Conservation (phyloP, 2,329 filamentous ascomycete genomes). For the Rutstroemia sp. region DNA sequence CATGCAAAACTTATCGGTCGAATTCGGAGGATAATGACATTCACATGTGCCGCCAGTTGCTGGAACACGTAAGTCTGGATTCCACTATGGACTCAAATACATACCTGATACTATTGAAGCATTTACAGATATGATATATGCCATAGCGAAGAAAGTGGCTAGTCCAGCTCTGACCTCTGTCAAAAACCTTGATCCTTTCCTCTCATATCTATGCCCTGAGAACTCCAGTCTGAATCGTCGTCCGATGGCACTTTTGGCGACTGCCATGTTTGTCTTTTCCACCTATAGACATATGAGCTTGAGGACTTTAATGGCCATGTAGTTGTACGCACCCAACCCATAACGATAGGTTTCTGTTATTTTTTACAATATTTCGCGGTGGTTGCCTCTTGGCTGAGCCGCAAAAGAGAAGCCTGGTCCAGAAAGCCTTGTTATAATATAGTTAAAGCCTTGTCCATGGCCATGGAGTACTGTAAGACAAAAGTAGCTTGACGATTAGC, state of each 20-base stretch:
- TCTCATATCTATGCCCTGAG: constrained; percentile 56
- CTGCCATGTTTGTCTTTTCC: constrained; percentile 39
- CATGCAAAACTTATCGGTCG: constrained; percentile 14
- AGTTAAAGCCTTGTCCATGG: neutral
- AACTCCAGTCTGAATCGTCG: constrained; percentile 74
- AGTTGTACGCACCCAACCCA: constrained; percentile 25
- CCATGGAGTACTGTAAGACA: neutral
- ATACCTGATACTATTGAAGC: constrained; percentile 36
- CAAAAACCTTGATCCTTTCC: constrained; percentile 64
- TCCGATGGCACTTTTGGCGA: constrained; percentile 61
- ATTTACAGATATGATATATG: constrained; percentile 64
- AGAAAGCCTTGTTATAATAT: neutral
- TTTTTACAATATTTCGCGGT: neutral
- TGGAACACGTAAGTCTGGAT: constrained; percentile 7
- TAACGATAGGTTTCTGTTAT: constrained; percentile 9
- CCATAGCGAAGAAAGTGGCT: constrained; percentile 64
- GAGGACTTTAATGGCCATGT: constrained; percentile 19
- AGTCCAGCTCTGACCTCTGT: constrained; percentile 80
- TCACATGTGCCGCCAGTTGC: constrained; percentile 17
- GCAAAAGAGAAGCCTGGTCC: neutral
- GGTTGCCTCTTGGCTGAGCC: neutral
- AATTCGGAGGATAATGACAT: constrained; percentile 9
- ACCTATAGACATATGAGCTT: constrained; percentile 41
- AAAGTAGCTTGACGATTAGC: neutral
- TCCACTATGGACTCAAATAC: neutral